These are phyloP conservation scores for Dactylellina drechsleri DNA, from an alignment of 2,329 filamentous ascomycete species.

Conservation along the genomic window DNA sequence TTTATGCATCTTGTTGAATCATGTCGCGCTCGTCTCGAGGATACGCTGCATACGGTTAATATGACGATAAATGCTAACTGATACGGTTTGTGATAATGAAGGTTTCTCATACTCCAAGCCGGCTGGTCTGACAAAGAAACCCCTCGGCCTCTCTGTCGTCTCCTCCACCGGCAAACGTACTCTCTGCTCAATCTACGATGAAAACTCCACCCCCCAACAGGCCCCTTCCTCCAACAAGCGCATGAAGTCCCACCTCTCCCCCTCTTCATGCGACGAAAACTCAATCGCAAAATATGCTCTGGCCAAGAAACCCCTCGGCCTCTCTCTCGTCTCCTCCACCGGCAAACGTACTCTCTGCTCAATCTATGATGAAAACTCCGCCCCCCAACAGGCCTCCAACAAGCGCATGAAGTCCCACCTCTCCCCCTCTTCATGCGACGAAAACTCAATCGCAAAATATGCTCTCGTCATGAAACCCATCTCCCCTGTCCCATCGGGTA, in stretches of 20 bases:
- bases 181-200: slow-evolving; percentile 52
- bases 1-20: no score
- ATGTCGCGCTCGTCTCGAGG: no score
- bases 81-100: not conserved
- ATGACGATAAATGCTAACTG: slow-evolving; percentile 17
- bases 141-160: slow-evolving; percentile 11
- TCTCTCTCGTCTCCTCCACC: slow-evolving; percentile 4
- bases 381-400: slow-evolving; percentile 12
- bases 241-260: slow-evolving; percentile 43
- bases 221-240: slow-evolving; percentile 28
- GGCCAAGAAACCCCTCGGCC: slow-evolving; percentile 25
- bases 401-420: slow-evolving; percentile 51
- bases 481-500: slow-evolving; percentile 30
- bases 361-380: slow-evolving; percentile 48
- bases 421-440: slow-evolving; percentile 38
- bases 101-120: slow-evolving; percentile 24
- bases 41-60: no score
- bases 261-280: slow-evolving; percentile 50
- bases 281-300: slow-evolving; percentile 35
- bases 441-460: slow-evolving; percentile 48
- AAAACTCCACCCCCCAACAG: slow-evolving; percentile 23
- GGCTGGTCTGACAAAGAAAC: slow-evolving; percentile 21
- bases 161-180: slow-evolving; percentile 25
- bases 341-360: slow-evolving; percentile 47
- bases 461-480: slow-evolving; percentile 52